phyloP scores from a whole-genome alignment of 352 stramenopile genomes.

The Phytophthora macrochlamydospora region DNA sequence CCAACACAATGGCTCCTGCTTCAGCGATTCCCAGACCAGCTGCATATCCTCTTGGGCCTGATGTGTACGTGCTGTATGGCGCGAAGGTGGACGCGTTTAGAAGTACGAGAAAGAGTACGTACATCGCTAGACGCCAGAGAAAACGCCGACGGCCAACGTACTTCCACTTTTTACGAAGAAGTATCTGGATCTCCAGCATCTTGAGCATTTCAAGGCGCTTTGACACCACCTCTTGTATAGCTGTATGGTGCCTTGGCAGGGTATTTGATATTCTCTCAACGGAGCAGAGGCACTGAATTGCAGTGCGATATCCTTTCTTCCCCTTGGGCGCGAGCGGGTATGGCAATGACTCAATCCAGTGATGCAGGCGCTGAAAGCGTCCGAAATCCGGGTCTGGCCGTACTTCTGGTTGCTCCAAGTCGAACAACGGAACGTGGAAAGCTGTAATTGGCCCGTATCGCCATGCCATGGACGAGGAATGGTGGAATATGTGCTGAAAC shows the following conservation, averaged over 20 bases:
- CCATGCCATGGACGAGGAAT: slow-evolving; percentile 54
- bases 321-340: slow-evolving; percentile 49
- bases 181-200: slow-evolving; percentile 51
- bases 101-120: slow-evolving; percentile 42
- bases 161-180: slow-evolving; percentile 71
- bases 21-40: slow-evolving; percentile 43
- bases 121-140: slow-evolving; percentile 39
- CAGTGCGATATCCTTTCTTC: slow-evolving; percentile 41
- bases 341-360: slow-evolving; percentile 15
- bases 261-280: slow-evolving; percentile 50
- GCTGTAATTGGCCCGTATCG: slow-evolving; percentile 62
- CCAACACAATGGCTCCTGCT: slow-evolving; percentile 29
- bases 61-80: slow-evolving; percentile 39
- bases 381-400: slow-evolving; percentile 23
- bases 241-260: slow-evolving; percentile 24
- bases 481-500: slow-evolving; percentile 64
- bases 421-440: slow-evolving; percentile 52
- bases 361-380: slow-evolving; percentile 28
- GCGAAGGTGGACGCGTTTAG: slow-evolving; percentile 59
- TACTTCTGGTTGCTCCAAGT: slow-evolving; percentile 55
- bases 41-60: slow-evolving; percentile 11
- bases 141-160: slow-evolving; percentile 59
- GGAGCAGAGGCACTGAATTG: slow-evolving; percentile 66
- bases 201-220: slow-evolving; percentile 63
- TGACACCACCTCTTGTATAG: slow-evolving; percentile 34